These are phyloP conservation scores for Moesziomyces sp. DNA, from an alignment of 1,284 basidiomycete genomes.

Conservation along the genomic window DNA sequence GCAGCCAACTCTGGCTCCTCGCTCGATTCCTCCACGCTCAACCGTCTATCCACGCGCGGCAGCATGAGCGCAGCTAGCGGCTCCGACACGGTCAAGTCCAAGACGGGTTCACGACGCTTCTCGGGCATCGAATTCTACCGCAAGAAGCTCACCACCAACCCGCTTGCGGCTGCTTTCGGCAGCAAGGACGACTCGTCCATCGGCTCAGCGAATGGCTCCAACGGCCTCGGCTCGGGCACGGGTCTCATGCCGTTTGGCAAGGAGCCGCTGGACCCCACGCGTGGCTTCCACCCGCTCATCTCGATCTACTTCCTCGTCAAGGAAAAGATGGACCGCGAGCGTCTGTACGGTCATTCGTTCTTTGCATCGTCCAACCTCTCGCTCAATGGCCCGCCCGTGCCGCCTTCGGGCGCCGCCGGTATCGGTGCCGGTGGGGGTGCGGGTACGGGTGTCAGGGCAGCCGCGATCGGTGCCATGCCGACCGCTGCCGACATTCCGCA, in stretches of 20 bases:
- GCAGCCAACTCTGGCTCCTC: conserved; percentile 66
- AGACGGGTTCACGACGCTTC: conserved; percentile 73
- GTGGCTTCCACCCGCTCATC: conserved; percentile 91
- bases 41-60: conserved; percentile 34
- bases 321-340: conserved; percentile 93
- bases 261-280: conserved; percentile 80
- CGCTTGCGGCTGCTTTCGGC: conserved; percentile 49
- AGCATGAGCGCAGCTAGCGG: conserved; percentile 18
- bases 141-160: conserved; percentile 75
- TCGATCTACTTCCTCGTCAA: conserved; percentile 95
- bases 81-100: conserved; percentile 45
- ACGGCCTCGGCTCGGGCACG: conserved; percentile 48
- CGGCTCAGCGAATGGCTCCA: conserved; percentile 27
- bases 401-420: conserved; percentile 18
- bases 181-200: conserved; percentile 44
- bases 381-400: conserved; percentile 51
- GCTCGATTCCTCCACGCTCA: conserved; percentile 22
- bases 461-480: conserved; percentile 54
- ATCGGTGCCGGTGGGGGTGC: conserved; percentile 16
- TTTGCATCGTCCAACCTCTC: conserved; percentile 90
- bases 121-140: conserved; percentile 95
- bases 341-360: conserved; percentile 89
- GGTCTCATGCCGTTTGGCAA: conserved; percentile 50
- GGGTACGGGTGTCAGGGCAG: conserved; percentile 18
- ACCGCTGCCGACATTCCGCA: conserved; percentile 66